These are phyloP conservation scores for Myriosclerotinia curreyana DNA, from an alignment of 2,329 filamentous ascomycete genomes.

Conservation along the genomic window DNA sequence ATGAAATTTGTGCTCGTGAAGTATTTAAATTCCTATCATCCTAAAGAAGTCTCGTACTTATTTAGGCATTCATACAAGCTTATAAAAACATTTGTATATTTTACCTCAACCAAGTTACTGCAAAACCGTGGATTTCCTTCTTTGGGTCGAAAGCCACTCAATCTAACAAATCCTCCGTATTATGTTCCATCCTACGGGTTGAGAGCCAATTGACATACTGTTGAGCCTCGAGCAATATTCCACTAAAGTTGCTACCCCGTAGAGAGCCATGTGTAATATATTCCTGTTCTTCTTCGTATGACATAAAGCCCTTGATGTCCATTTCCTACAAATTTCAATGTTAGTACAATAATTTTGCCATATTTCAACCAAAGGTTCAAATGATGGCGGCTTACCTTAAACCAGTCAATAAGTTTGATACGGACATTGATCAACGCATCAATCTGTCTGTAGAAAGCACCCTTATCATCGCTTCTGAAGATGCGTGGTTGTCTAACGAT, in stretches of 20 bases:
- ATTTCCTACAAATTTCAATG: background rate
- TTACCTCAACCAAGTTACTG: background rate
- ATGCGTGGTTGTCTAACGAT: background rate
- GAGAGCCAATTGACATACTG: background rate
- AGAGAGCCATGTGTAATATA: background rate
- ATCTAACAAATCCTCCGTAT: no score
- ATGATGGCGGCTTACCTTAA: background rate
- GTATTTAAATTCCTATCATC: background rate
- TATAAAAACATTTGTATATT: background rate
- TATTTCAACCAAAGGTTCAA: background rate
- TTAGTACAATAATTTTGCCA: background rate
- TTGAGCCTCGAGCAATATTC: fast-evolving
- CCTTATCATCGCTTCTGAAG: background rate
- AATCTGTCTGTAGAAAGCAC: slow-evolving; percentile 3
- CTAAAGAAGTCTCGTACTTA: no score
- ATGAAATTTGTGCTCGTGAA: background rate
- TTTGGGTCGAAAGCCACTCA: background rate
- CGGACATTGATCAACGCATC: background rate
- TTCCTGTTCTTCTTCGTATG: background rate
- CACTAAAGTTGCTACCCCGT: fast-evolving
- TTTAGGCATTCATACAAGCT: background rate
- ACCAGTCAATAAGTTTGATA: background rate
- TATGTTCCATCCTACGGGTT: fast-evolving
- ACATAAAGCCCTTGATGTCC: background rate
- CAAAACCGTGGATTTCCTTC: no score